Evolutionary conservation across 345 rosid species (phyloP), one percentile per base, ranked within the genome.

Genomic region (Mallotus nudiflorus): DNA sequence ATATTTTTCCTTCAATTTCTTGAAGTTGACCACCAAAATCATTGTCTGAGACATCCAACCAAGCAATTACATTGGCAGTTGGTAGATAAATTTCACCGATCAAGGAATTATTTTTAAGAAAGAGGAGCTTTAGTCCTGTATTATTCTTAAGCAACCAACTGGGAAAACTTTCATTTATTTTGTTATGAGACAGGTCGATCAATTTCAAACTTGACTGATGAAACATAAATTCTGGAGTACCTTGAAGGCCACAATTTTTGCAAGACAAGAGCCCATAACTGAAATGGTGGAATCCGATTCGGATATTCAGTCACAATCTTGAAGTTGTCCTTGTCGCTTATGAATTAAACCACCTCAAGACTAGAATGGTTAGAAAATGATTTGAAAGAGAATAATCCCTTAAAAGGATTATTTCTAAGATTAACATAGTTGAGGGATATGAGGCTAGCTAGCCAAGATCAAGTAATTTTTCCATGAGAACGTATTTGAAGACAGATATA

Each of bases 41-140:
- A 33, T 66, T 66, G 16, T 28, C 69, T 19, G 69, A 66, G 31
- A 66, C 15, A 66, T 66, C 69, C 49, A 66, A 49, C 57, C 40
- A 50, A 9, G 12, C 6, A 1, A 6, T 49, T 6, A 31, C 8
- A 19, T 27, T 10, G 44, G 58, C 49, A 27, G 11, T 29, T 4
- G 69, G 70, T 8, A 66, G 22, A 66, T n/a, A n/a, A n/a, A n/a
- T n/a, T n/a, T n/a, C n/a, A n/a, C n/a, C n/a, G n/a, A n/a, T n/a
- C n/a, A n/a, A n/a, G n/a, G n/a, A n/a, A n/a, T n/a, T n/a, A n/a
- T n/a, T n/a, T n/a, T n/a, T n/a, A n/a, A n/a, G n/a, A n/a, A n/a
- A n/a, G n/a, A n/a, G n/a, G n/a, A n/a, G n/a, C n/a, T n/a, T n/a
- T n/a, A n/a, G n/a, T n/a, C n/a, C n/a, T n/a, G n/a, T n/a, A n/a